phyloP scores from a whole-genome alignment of 2,329 filamentous ascomycete species.

The Cladorrhinum sp. region DNA sequence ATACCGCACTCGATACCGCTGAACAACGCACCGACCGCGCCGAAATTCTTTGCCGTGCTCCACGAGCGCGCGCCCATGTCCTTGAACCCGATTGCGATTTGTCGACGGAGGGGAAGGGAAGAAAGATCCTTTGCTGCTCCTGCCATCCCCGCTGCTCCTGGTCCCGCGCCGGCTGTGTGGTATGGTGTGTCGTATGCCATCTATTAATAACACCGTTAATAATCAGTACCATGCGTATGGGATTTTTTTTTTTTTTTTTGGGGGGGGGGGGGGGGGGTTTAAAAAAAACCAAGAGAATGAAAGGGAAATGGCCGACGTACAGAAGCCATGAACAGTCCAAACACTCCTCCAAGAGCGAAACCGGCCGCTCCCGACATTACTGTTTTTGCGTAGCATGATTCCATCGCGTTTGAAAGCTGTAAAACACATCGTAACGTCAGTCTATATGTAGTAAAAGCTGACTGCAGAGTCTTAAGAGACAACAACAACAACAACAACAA shows the following conservation, averaged over 20 bases:
- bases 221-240: background rate
- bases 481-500: no score
- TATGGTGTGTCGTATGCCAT: slow-evolving; percentile 98
- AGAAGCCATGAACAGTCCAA: slow-evolving; percentile 97
- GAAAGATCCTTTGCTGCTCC: slow-evolving; percentile 33
- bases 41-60: slow-evolving; percentile 90
- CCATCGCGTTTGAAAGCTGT: slow-evolving; percentile 71
- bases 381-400: slow-evolving; percentile 87
- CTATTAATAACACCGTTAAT: slow-evolving; percentile 41
- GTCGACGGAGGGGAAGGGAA: slow-evolving; percentile 76
- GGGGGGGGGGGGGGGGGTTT: no score
- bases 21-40: slow-evolving; percentile 87
- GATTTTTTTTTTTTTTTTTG: no score
- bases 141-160: slow-evolving; percentile 32
- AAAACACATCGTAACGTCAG: slow-evolving; percentile 5
- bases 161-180: slow-evolving; percentile 45
- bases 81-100: slow-evolving; percentile 81
- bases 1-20: slow-evolving; percentile 93
- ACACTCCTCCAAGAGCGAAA: slow-evolving; percentile 88
- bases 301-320: slow-evolving; percentile 48
- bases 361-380: slow-evolving; percentile 89
- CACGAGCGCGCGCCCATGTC: slow-evolving; percentile 88
- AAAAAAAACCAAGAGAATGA: slow-evolving; percentile 6
- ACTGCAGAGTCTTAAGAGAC: no score
- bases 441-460: no score